Percentiles rank a stretch among this genome's conserved stretches.
Evolutionary conservation across 306 rosid genomes (phyloP).

Genomic region (Quillaja saponaria): DNA sequence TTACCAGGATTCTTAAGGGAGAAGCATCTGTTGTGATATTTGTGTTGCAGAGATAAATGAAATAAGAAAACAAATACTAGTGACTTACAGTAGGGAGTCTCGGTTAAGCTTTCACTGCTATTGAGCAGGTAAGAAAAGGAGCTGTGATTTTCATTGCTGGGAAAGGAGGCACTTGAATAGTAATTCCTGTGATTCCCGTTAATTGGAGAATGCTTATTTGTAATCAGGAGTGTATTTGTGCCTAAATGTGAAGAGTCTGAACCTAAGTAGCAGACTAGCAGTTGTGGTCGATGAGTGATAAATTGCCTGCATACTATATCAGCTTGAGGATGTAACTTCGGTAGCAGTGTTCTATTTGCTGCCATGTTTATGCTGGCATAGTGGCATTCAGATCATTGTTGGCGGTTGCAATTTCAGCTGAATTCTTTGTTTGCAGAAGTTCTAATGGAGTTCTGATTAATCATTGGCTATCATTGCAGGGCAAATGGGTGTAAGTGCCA

Average conservation of each 20-base stretch:
- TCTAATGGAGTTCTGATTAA: constrained; percentile 46
- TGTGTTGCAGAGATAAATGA: constrained; percentile 16
- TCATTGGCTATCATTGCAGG: constrained; percentile 28
- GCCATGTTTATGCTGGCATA: constrained; percentile 41
- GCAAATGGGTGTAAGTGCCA: constrained; percentile 31
- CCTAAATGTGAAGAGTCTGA: constrained; percentile 23
- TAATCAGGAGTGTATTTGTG: constrained; percentile 31
- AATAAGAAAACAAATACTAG: too few species aligned
- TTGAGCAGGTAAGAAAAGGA: constrained; percentile 40
- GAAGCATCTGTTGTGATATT: background rate
- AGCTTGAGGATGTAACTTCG: constrained; percentile 32
- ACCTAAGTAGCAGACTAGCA: constrained; percentile 24
- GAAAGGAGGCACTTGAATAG: constrained; percentile 33
- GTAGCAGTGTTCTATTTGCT: constrained; percentile 43
- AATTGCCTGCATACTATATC: constrained; percentile 23
- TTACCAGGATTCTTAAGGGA: background rate
- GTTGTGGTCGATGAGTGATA: constrained; percentile 23
- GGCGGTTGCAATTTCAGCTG: constrained; percentile 31
- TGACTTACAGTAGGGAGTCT: constrained; percentile 49
- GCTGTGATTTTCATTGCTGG: constrained; percentile 33
- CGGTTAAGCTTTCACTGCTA: constrained; percentile 37
- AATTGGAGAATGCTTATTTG: constrained; percentile 35
- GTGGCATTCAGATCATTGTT: constrained; percentile 29
- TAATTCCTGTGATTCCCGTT: constrained; percentile 32
- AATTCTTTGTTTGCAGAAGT: constrained; percentile 33